Evolutionary conservation across 441 rosid genomes (phyloP), one percentile per base, ranked within the genome.

Genomic region (Geranium incanum): DNA sequence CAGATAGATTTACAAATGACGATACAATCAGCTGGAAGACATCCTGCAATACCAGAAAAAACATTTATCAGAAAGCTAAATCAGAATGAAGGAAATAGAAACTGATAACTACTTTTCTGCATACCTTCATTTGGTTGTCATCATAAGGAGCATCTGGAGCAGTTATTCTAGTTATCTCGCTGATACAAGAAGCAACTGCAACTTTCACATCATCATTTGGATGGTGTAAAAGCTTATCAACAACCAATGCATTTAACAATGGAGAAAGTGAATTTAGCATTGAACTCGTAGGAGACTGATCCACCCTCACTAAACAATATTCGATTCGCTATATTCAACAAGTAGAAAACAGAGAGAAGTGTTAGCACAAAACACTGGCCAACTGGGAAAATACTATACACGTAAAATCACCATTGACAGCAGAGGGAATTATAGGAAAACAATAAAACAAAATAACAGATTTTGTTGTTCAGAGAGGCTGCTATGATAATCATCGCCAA

Each of bases 121-220:
- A 57, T 75, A 95, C 99, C 94, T 84, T 95, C 99, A 95, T 93
- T 78, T 76, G 81, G 0, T 93, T 94, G 83, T 95, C 99, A 16
- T 87, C 91, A 79, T 89, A 95, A 36, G 99, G 99, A 75, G 98
- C 97, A 12, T 95, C 99, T 0, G 99, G 99, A 52, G 99, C 99
- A 64, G 98, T 95, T 73, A 95, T 95, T 86, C 99, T 86, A 12
- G 97, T 95, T 75, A 93, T 91, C 86, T 95, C 99, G 74, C 97
- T 95, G 78, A 95, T 93, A 84, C 98, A 95, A 45, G 97, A 84
- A 48, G 97, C 97, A 66, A 93, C 97, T 15, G 94, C 89, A 77
- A 89, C 97, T 81, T 84, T 88, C 55, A 95, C 94, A 76, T 93
- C 97, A 57, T 39, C 75, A 72, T 93, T 86, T 8, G 88, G 72